These are phyloP conservation scores for Peniophora sp. DNA, from an alignment of 1,284 basidiomycete species.

Conservation along the genomic window DNA sequence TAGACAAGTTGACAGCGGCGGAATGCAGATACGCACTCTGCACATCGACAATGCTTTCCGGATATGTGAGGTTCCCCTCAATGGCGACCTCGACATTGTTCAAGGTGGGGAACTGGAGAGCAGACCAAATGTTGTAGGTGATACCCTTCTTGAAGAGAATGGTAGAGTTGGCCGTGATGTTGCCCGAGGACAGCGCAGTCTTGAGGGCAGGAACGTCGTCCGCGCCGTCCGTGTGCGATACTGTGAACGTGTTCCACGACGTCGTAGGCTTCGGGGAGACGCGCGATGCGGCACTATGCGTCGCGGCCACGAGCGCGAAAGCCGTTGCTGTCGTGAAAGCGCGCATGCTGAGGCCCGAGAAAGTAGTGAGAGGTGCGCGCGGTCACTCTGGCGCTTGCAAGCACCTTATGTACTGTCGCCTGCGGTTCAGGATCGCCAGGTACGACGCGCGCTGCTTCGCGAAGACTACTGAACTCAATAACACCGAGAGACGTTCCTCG, in stretches of 20 bases:
- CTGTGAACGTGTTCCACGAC: slow-evolving; percentile 44
- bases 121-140: slow-evolving; percentile 52
- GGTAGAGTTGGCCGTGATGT: slow-evolving; percentile 36
- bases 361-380: too few species aligned
- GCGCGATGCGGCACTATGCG: too few species aligned
- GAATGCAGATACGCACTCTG: slow-evolving; percentile 31
- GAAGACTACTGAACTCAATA: too few species aligned
- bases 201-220: slow-evolving; percentile 46
- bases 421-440: too few species aligned
- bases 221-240: slow-evolving; percentile 35
- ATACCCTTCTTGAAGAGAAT: slow-evolving; percentile 49
- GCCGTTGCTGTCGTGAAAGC: too few species aligned
- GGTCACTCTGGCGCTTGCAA: too few species aligned
- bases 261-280: too few species aligned
- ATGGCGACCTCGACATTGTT: slow-evolving; percentile 50
- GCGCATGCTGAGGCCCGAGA: too few species aligned
- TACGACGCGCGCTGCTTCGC: too few species aligned
- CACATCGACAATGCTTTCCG: slow-evolving; percentile 41
- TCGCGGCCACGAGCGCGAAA: too few species aligned
- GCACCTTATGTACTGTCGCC: too few species aligned
- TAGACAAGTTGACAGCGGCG: background rate
- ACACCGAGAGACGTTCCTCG: too few species aligned
- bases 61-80: slow-evolving; percentile 53
- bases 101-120: slow-evolving; percentile 45
- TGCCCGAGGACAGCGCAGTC: slow-evolving; percentile 29